Evolutionary conservation across 2,329 filamentous ascomycete genomes (phyloP), one percentile per base, ranked within the genome.

Genomic region (Zasmidium angulare): DNA sequence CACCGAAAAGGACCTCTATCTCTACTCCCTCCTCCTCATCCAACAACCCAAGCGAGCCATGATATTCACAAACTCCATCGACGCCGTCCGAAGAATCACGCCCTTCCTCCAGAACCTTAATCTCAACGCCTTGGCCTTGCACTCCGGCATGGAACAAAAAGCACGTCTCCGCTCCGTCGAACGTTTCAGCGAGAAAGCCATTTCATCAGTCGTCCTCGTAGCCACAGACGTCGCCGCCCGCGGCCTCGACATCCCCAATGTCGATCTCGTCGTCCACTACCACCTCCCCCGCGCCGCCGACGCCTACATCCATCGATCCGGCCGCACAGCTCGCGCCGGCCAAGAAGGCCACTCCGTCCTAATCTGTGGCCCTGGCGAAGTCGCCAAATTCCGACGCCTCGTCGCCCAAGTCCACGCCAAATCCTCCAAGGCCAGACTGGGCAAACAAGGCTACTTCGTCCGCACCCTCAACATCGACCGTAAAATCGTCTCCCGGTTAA

Each of bases 131-230:
- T 80, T 91, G 11, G 86, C 90, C 0, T 80, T 99, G 0, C 95
- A 99, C 76, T 97, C 92, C 0, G 89, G 92, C 64, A 98, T 99
- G 95, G 83, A 87, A 0, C 95, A 99, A 76, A 98, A 98, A 75
- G 93, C 95, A 2, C 91, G 95, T 48, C 82, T 97, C n/a, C 87
- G 93, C 43, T 93, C 91, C 1, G 84, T 99, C 1, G 95, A 99
- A 72, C 89, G 90, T 46, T 98, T 99, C 77, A 67, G 61, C 14
- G 50, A 60, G 26, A 56, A 52, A 21, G 88, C 89, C 2, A 77
- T 80, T 21, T 50, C 19, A 53, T 64, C 48, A 26, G 75, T 63
- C 11, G 89, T 98, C 49, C 84, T 98, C 2, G 84, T 99, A 19
- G 92, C 95, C 2, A 98, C 95, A 0, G 93, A 98, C 72, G 93